Conservation (phyloP, 768 basidiomycete species). For the Suillus luteus region DNA sequence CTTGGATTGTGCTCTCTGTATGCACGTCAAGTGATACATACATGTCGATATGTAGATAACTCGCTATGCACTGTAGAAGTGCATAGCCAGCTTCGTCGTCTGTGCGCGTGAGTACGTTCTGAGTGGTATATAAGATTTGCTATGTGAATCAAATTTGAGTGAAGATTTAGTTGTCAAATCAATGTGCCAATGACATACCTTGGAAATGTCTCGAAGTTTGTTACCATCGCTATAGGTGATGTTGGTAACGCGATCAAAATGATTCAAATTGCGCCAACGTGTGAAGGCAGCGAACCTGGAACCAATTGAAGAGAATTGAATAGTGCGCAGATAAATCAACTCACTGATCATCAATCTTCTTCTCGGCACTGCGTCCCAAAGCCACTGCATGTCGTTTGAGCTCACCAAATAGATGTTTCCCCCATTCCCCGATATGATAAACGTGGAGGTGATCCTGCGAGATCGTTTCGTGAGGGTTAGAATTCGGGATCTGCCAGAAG, state of each 20-base stretch:
- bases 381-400: constrained; percentile 12
- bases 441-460: constrained; percentile 44
- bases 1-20: constrained; percentile 27
- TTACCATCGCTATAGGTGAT: constrained; percentile 35
- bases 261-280: constrained; percentile 36
- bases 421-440: constrained; percentile 34
- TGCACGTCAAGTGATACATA: constrained; percentile 34
- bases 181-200: constrained; percentile 24
- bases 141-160: constrained; percentile 13
- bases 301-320: constrained; percentile 5
- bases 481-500: constrained; percentile 39
- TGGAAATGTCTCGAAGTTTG: constrained; percentile 39
- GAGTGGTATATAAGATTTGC: constrained; percentile 31
- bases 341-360: constrained; percentile 25
- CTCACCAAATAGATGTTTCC: constrained; percentile 34
- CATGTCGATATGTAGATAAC: constrained; percentile 35
- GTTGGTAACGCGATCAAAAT: constrained; percentile 28
- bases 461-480: constrained; percentile 35
- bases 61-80: constrained; percentile 31
- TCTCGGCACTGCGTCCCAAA: constrained; percentile 11
- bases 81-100: constrained; percentile 20
- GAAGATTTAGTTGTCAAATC: background rate
- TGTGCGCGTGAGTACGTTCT: constrained; percentile 24
- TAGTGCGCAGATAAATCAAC: constrained; percentile 1
- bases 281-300: constrained; percentile 31